phyloP scores from a whole-genome alignment of 768 basidiomycete genomes.

The Mycena albidolilacea region DNA sequence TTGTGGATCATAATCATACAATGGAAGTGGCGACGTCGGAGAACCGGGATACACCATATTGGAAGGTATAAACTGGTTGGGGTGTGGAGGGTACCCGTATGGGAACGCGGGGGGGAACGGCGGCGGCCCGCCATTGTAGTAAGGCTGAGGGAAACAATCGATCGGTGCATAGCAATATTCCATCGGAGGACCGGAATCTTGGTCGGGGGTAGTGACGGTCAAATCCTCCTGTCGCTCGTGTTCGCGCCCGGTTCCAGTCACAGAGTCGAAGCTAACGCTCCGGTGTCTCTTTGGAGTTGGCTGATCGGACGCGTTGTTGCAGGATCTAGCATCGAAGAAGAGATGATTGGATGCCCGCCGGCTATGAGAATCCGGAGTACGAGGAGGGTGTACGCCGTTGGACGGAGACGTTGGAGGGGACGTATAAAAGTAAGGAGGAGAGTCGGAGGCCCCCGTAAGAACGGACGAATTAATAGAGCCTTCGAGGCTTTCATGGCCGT shows the following conservation, averaged over 20 bases:
- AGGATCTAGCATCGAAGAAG: constrained; percentile 54
- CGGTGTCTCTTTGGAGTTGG: constrained; percentile 30
- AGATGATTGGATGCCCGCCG: constrained; percentile 55
- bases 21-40: constrained; percentile 33
- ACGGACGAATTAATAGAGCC: constrained; percentile 32
- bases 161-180: constrained; percentile 32
- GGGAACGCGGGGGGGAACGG: constrained; percentile 26
- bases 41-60: constrained; percentile 13
- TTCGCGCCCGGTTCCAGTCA: constrained; percentile 18
- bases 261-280: constrained; percentile 33
- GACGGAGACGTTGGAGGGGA: constrained; percentile 34
- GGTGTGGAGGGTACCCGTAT: constrained; percentile 30
- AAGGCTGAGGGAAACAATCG: constrained; percentile 33
- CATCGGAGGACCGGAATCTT: constrained; percentile 21
- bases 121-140: constrained; percentile 31
- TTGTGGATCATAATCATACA: constrained; percentile 40
- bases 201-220: not conserved
- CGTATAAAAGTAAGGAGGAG: constrained; percentile 36
- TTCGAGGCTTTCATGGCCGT: constrained; percentile 44
- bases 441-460: constrained; percentile 24
- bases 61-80: constrained; percentile 10
- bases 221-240: constrained; percentile 24
- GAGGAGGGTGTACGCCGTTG: constrained; percentile 19
- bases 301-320: constrained; percentile 26
- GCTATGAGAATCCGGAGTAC: constrained; percentile 45